Percentiles rank a stretch among this genome's conserved stretches.
Conservation (phyloP, 805 yeast species). For the Ascoidea tarda region DNA sequence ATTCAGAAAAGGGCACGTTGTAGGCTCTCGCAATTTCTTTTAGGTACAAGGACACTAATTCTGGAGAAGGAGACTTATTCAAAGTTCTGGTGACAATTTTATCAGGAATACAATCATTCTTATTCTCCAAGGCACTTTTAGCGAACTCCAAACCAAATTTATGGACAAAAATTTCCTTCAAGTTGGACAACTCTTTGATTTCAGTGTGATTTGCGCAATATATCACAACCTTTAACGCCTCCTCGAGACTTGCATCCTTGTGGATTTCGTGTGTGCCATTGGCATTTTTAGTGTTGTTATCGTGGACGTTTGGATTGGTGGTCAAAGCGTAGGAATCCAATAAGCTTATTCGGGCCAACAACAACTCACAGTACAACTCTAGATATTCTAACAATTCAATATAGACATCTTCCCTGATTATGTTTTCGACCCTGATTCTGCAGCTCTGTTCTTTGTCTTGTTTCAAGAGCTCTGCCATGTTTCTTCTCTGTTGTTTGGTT, state of each 20-base stretch:
- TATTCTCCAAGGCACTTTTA: constrained; percentile 36
- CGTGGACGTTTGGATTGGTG: constrained; percentile 18
- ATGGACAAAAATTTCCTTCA: constrained; percentile 46
- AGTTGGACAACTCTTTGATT: constrained; percentile 48
- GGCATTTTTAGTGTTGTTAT: constrained; percentile 18
- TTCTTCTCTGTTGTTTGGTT: constrained; percentile 61
- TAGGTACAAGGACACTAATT: constrained; percentile 55
- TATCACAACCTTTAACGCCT: constrained; percentile 59
- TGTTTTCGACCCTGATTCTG: constrained; percentile 67
- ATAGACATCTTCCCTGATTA: constrained; percentile 70
- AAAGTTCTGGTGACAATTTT: constrained; percentile 49
- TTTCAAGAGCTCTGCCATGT: constrained; percentile 53
- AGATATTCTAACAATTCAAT: constrained; percentile 66
- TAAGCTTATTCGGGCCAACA: constrained; percentile 60
- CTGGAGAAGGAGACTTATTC: constrained; percentile 51
- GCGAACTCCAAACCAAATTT: constrained; percentile 62
- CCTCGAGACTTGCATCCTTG: constrained; percentile 51
- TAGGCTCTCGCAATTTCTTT: constrained; percentile 74
- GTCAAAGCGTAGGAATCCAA: constrained; percentile 25
- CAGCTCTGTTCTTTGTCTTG: constrained; percentile 75
- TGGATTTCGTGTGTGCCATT: constrained; percentile 6
- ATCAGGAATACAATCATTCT: constrained; percentile 42
- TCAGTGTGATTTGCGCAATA: constrained; percentile 64
- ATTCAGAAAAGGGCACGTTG: constrained; percentile 55
- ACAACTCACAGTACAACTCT: constrained; percentile 71